Conservation (phyloP, 768 basidiomycete species). For the Leccinum fibrillosum region DNA sequence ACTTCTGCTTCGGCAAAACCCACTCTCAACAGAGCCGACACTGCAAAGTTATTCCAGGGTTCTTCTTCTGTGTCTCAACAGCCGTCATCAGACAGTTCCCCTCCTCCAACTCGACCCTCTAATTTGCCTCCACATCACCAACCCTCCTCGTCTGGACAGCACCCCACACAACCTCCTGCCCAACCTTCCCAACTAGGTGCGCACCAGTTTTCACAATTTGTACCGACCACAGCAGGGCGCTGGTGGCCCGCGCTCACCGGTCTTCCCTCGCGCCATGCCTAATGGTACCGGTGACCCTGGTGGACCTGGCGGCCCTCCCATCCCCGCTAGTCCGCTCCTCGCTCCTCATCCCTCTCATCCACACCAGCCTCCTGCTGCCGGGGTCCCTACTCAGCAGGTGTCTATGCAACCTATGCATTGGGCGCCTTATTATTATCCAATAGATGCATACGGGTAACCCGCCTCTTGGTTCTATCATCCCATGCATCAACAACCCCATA, state of each 20-base stretch:
- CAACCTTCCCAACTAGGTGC: conserved; percentile 41
- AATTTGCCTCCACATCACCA: conserved; percentile 49
- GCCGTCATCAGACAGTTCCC: conserved; percentile 48
- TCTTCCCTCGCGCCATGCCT: conserved; percentile 56
- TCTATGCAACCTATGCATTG: conserved; percentile 41
- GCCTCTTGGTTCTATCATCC: too few species aligned
- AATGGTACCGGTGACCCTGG: conserved; percentile 59
- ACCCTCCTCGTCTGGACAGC: conserved; percentile 35
- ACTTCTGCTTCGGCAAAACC: conserved; percentile 25
- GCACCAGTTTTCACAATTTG: conserved; percentile 46
- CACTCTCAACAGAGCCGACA: conserved; percentile 12
- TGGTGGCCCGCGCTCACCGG: conserved; percentile 64
- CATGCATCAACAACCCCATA: too few species aligned
- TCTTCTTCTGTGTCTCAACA: conserved; percentile 39
- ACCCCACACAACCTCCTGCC: conserved; percentile 36
- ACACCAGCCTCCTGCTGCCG: conserved; percentile 52
- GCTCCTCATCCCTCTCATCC: conserved; percentile 45
- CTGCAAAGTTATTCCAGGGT: conserved; percentile 37
- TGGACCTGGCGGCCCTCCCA: conserved; percentile 51
- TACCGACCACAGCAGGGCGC: conserved; percentile 48
- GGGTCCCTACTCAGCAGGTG: conserved; percentile 45
- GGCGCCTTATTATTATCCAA: conserved; percentile 52
- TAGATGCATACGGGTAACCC: conserved; percentile 46
- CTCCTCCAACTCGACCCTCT: conserved; percentile 53
- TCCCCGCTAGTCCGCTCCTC: conserved; percentile 61